Evolutionary conservation across 768 basidiomycete species (phyloP), one percentile per base, ranked within the genome.

Genomic region (Leccinellum luteum): DNA sequence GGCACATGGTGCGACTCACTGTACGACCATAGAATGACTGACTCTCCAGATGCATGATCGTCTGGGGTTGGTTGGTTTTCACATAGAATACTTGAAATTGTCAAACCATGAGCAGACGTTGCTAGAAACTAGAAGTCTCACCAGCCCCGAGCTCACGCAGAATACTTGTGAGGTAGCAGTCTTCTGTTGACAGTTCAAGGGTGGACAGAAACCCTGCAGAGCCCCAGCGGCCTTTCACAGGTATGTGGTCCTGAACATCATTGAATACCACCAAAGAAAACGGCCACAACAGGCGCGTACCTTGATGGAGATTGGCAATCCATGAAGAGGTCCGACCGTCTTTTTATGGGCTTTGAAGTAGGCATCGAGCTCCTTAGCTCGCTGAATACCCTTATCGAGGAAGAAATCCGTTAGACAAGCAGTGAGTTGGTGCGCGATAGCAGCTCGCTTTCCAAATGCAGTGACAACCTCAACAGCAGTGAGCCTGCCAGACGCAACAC

Each of bases 401-500:
- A 80, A 80, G 56, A 79, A 73, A 57, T 78, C 78, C 38, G 74
- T 74, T 12, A 80, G 54, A 56, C 76, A 79, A 45, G 64, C 61
- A 4, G 68, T 63, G 28, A 82, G 61, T 57, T 81, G 81, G 43
- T 84, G 81, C 4, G 81, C 82, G 51, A 84, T 75, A 15, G 76
- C 75, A 10, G 82, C 81, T n/a, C 83, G 71, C 65, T 81, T 81
- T 53, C 66, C 75, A 57, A 78, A 81, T 2, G 81, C 80, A 14
- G 64, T 67, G 6, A 74, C 71, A 23, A 77, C 76, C 17, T 73
- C 71, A 6, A 79, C 77, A 1, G 78, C 73, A 0, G 75, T 72
- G 28, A 73, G 66, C 52, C 69, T 41, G 10, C 72, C 69, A 5
- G 53, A 57, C 7, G 68, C 68, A 44, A 78, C 70, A 7, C 60